Evolutionary conservation across 2,329 filamentous ascomycete genomes (phyloP).

Genomic region (Monilinia aucupariae): DNA sequence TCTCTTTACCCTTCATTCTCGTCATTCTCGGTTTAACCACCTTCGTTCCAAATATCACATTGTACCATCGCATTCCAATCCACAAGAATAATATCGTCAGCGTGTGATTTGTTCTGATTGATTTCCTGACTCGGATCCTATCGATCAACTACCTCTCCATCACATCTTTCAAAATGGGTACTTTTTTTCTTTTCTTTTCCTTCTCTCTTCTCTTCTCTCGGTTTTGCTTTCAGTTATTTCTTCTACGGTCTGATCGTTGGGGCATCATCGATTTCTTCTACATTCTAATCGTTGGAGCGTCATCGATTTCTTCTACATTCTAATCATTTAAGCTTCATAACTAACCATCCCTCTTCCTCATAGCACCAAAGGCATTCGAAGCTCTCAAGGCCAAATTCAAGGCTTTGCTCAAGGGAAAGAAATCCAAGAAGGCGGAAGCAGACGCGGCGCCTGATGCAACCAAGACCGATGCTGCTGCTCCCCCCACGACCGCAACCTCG

Average conservation of each 20-base stretch:
- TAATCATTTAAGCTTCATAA: neutral
- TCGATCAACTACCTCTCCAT: neutral
- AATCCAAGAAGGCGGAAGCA: conserved; percentile 27
- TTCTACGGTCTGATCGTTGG: too few relatives aligned
- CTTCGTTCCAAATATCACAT: too few relatives aligned
- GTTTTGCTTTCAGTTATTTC: too few relatives aligned
- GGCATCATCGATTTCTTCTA: too few relatives aligned
- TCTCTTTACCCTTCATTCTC: too few relatives aligned
- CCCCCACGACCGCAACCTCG: conserved; percentile 17
- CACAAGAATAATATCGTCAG: neutral
- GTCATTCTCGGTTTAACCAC: too few relatives aligned
- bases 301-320: too few relatives aligned
- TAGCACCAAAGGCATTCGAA: conserved; percentile 33
- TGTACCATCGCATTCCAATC: neutral
- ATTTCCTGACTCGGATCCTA: neutral
- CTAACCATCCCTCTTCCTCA: neutral
- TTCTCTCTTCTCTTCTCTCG: neutral
- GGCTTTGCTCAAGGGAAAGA: conserved; percentile 31
- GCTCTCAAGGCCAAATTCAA: conserved; percentile 34
- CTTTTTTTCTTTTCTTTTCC: neutral
- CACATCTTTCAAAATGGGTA: conserved; percentile 15
- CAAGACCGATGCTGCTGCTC: conserved; percentile 19
- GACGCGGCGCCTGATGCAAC: conserved; percentile 11
- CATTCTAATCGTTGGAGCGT: too few relatives aligned
- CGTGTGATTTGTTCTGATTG: neutral